A percentile compares a stretch with the other conserved stretches of the same genome.
These are phyloP conservation scores for Amanita subjunquillea DNA, from an alignment of 768 basidiomycete genomes.

Conservation along the genomic window DNA sequence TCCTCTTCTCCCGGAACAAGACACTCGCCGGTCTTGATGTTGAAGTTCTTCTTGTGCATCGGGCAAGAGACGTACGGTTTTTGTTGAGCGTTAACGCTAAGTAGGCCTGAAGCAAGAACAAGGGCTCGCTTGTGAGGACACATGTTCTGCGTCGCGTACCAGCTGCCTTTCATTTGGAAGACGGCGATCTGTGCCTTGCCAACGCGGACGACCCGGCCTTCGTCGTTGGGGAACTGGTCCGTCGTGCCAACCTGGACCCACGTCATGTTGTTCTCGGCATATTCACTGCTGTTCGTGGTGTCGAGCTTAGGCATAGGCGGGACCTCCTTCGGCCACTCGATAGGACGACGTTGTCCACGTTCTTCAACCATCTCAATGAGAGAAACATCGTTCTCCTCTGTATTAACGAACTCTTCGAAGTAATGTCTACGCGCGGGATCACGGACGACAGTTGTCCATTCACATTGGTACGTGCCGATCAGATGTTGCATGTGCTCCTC, in stretches of 20 bases:
- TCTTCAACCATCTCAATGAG: conserved; percentile 43
- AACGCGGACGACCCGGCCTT: conserved; percentile 40
- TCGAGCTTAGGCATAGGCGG: conserved; percentile 25
- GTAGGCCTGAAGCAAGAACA: conserved; percentile 59
- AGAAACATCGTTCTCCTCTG: conserved; percentile 31
- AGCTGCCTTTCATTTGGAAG: conserved; percentile 46
- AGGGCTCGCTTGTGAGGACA: conserved; percentile 47
- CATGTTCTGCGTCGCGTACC: conserved; percentile 65
- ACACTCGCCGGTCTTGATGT: conserved; percentile 1
- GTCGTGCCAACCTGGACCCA: conserved; percentile 12
- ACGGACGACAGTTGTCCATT: conserved; percentile 58
- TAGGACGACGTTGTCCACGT: conserved; percentile 53
- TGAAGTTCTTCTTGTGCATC: conserved; percentile 26
- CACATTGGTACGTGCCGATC: conserved; percentile 55
- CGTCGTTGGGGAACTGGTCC: background rate
- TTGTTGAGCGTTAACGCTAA: conserved; percentile 53
- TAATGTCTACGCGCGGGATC: conserved; percentile 13
- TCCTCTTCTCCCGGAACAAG: conserved; percentile 2
- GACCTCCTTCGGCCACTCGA: conserved; percentile 56
- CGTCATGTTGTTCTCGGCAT: conserved; percentile 10
- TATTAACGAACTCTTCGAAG: conserved; percentile 43
- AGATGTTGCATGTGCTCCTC: conserved; percentile 59
- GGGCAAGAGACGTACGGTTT: conserved; percentile 38
- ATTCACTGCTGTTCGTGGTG: conserved; percentile 32
- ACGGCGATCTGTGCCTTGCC: conserved; percentile 61